Base-by-base conservation (phyloP, 495 filamentous ascomycete species). In the Arthonia radiata region DNA sequence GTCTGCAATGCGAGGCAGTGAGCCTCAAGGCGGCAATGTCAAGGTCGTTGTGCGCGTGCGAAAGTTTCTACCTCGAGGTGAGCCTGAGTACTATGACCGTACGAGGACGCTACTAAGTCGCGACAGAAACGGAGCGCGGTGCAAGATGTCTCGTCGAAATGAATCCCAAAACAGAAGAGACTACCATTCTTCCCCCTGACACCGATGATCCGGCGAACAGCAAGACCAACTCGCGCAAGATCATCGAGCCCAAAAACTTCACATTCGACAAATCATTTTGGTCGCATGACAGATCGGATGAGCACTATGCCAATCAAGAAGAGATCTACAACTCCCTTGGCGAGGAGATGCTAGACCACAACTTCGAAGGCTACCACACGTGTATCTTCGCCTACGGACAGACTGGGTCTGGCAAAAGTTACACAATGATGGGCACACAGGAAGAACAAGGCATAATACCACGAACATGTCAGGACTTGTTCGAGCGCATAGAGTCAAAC, bases 381-480 rank as follows among this genome's bases (percentile, higher is more conserved):
- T 99, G 86, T 43, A 94, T 99, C 34, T 94, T 99, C 41, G 89
- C 86, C 24, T 99, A 99, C 39, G 83, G 86, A 10, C 86, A 99
- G 56, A 99, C 86, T 0, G 86, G 86, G 12, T 89, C 83, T 2
- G 86, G 86, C 13, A 99, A 99, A 53, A 82, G 72, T 46, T 99
- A 94, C 49, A 92, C 86, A 11, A 94, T 99, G 89, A 99, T 99
- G 86, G 86, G 86, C 17, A 89, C 76, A 2, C 67, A 68, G 2
- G 63, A 71, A 13, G 62, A 82, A 33, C 81, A 82, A 0, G 86
- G 86, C 4, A 58, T 99, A 23, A 99, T 99, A 34, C 86, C 86
- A 2, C 65, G 86, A n/a, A 94, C 89, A 15, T 99, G 86, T 47
- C 71, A 86, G 43, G 86, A 91, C 48, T 59, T 99, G 15, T 99